phyloP scores from a whole-genome alignment of 2,329 filamentous ascomycete species.

The Colletotrichum sp. region DNA sequence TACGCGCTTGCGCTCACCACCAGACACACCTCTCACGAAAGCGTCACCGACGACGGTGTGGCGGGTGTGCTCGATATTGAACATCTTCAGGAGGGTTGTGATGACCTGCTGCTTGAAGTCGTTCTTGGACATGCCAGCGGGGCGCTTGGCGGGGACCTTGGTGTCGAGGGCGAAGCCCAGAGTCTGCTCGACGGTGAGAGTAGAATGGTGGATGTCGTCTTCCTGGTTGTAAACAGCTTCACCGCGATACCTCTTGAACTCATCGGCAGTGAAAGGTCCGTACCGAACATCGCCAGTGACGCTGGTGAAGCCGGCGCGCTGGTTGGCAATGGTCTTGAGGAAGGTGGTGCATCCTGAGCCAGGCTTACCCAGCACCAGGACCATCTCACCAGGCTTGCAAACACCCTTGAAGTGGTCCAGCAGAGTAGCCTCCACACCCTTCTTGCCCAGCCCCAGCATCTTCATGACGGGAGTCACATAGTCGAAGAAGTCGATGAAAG shows the following conservation, averaged over 20 bases:
- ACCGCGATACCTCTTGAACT: constrained; percentile 78
- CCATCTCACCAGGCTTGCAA: constrained; percentile 85
- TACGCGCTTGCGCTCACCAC: constrained; percentile 80
- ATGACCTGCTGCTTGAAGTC: constrained; percentile 82
- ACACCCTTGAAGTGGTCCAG: constrained; percentile 75
- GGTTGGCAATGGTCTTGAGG: constrained; percentile 71
- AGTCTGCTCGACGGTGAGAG: constrained; percentile 86
- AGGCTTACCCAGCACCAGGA: constrained; percentile 80
- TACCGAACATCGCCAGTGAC: constrained; percentile 76
- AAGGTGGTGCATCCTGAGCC: constrained; percentile 76
- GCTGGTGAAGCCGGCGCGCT: constrained; percentile 61
- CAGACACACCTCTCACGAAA: constrained; percentile 81
- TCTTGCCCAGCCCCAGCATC: constrained; percentile 69
- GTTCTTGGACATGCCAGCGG: constrained; percentile 71
- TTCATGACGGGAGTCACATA: constrained; percentile 68
- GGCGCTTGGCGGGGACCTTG: constrained; percentile 82
- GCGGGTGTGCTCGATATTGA: constrained; percentile 89
- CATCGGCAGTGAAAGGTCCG: constrained; percentile 72
- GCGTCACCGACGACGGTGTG: constrained; percentile 85
- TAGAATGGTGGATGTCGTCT: constrained; percentile 85
- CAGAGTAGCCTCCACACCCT: constrained; percentile 75
- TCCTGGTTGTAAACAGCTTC: constrained; percentile 88
- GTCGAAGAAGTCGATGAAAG: constrained; percentile 79
- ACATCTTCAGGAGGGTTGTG: constrained; percentile 82
- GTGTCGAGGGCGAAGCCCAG: constrained; percentile 84